Conservation (phyloP, 2,329 filamentous ascomycete species). For the Xylariales sp. region DNA sequence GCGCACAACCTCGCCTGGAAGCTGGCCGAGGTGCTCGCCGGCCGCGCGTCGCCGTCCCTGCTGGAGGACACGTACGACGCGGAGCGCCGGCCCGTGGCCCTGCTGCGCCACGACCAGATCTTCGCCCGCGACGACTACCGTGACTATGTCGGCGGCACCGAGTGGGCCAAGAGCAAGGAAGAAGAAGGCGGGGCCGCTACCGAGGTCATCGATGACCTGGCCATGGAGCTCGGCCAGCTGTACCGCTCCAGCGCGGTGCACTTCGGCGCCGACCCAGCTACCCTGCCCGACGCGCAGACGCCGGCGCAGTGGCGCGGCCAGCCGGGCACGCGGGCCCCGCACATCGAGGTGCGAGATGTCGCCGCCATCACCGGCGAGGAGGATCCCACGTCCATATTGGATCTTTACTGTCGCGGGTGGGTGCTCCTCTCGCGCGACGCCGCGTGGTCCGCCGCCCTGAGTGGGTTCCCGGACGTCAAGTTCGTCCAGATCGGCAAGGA, state of each 20-base stretch:
- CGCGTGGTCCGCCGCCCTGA: not conserved
- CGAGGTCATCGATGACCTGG: not conserved
- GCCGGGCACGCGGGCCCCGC: constrained; percentile 3
- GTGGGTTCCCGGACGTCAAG: not conserved
- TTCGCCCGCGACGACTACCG: constrained; percentile 3
- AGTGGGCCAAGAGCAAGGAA: constrained; percentile 1
- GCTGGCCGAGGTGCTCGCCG: constrained; percentile 34
- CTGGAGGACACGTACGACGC: constrained; percentile 41
- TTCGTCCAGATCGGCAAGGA: constrained; percentile 1
- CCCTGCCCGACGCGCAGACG: constrained; percentile 1
- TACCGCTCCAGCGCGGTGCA: not conserved
- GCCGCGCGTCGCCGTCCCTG: constrained; percentile 28
- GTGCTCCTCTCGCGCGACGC: not conserved
- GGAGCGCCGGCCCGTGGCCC: constrained; percentile 42
- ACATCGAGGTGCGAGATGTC: too few species aligned
- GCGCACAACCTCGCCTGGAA: constrained; percentile 48
- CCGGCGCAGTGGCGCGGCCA: constrained; percentile 1
- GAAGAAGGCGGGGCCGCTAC: too few species aligned
- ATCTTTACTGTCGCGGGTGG: not conserved
- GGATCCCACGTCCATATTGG: not conserved
- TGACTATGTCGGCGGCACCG: not conserved
- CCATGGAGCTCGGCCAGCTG: constrained; percentile 2
- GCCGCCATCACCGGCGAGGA: not conserved
- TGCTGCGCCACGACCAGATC: constrained; percentile 3
- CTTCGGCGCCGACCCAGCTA: not conserved